Conservation (phyloP, 139 green algal species). For the Diplosphaera chodatii region DNA sequence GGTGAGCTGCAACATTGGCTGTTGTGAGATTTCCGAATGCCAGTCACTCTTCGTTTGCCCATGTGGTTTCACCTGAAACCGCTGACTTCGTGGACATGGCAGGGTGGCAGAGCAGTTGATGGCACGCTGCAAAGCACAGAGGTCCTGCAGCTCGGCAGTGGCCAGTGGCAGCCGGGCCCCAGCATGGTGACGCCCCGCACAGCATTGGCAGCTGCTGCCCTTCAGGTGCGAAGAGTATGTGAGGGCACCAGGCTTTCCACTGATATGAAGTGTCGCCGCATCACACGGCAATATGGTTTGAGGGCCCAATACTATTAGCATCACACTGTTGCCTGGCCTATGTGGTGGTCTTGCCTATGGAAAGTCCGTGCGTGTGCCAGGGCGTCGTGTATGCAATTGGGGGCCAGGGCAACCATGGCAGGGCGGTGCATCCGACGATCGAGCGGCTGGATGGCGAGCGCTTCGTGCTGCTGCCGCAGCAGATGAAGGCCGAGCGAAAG, state of each 20-base stretch:
- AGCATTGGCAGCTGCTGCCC: conserved; percentile 31
- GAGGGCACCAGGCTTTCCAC: too few species aligned
- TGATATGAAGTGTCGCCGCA: too few species aligned
- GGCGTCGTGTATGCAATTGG: conserved; percentile 49
- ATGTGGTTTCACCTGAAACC: too few species aligned
- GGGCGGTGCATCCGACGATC: conserved; percentile 34
- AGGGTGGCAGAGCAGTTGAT: conserved; percentile 20
- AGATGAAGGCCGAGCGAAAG: conserved; percentile 42
- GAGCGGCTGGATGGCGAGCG: conserved; percentile 29
- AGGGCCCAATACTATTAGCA: too few species aligned
- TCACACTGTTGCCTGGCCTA: too few species aligned
- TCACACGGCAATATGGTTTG: too few species aligned
- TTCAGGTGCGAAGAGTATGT: conserved; percentile 40
- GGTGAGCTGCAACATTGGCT: too few species aligned
- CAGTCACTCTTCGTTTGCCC: too few species aligned
- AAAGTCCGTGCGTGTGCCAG: too few species aligned
- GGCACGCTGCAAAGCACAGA: not conserved
- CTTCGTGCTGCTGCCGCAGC: conserved; percentile 32
- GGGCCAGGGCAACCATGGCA: conserved; percentile 39
- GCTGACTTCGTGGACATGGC: too few species aligned
- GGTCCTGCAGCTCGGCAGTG: not conserved
- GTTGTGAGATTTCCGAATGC: too few species aligned
- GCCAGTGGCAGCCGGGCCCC: conserved; percentile 4
- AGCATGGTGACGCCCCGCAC: conserved; percentile 35
- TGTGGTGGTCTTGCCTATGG: too few species aligned